These are phyloP conservation scores for Cronartium quercuum DNA, from an alignment of 1,284 basidiomycete species.

Conservation along the genomic window DNA sequence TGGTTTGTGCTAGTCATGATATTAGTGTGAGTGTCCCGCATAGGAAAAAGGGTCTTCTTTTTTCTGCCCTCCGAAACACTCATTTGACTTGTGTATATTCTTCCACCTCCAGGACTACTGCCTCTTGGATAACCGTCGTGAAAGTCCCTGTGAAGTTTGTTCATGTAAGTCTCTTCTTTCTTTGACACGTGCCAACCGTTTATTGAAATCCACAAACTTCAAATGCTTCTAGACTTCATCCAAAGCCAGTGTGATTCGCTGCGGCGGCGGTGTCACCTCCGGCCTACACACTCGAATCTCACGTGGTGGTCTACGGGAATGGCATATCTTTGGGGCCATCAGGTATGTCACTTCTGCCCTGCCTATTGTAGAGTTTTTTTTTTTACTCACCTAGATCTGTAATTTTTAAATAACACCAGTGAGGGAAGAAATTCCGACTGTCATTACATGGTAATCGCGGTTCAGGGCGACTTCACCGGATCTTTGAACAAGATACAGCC, in stretches of 20 bases:
- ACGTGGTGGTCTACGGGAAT: background rate
- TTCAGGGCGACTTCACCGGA: constrained; percentile 1
- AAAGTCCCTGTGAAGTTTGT: background rate
- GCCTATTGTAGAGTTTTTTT: background rate
- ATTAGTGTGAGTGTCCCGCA: constrained; percentile 54
- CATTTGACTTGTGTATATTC: background rate
- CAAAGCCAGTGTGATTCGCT: constrained; percentile 9
- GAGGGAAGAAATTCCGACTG: constrained; percentile 2
- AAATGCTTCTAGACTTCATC: background rate
- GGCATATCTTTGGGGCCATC: constrained; percentile 11
- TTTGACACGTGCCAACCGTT: background rate
- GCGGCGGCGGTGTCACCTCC: constrained; percentile 1
- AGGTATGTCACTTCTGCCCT: background rate
- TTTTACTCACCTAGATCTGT: background rate
- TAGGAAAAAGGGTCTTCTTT: background rate
- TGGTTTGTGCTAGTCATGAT: constrained; percentile 69
- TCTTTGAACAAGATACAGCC: background rate
- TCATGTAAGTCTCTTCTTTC: background rate
- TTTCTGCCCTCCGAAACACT: background rate
- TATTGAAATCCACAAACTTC: background rate
- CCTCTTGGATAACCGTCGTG: background rate
- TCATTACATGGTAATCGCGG: constrained; percentile 3
- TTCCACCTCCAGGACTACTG: background rate
- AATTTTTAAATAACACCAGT: background rate
- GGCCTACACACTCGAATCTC: constrained; percentile 15